Conservation (phyloP, 2,329 filamentous ascomycete genomes). For the Polychaeton citri region DNA sequence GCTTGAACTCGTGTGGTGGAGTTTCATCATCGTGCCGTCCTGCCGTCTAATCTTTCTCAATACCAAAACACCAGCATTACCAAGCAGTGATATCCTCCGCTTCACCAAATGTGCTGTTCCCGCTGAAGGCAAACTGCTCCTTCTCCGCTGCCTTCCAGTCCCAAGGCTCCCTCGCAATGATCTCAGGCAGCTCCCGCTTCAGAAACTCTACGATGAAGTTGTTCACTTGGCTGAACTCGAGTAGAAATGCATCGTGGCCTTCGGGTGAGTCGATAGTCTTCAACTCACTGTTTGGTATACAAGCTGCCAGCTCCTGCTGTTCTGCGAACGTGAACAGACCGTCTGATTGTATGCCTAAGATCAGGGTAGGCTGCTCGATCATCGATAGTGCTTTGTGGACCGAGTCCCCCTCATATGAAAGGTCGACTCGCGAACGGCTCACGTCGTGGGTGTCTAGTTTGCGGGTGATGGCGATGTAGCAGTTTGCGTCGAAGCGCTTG, state of each 20-base stretch:
- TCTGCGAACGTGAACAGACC: slow-evolving; percentile 95
- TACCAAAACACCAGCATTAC: no score
- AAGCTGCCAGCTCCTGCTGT: slow-evolving; percentile 77
- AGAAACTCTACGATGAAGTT: slow-evolving; percentile 73
- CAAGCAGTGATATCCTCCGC: slow-evolving; percentile 94
- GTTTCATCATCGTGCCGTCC: no score
- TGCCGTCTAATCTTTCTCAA: no score
- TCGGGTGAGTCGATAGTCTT: slow-evolving; percentile 87
- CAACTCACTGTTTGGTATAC: slow-evolving; percentile 63
- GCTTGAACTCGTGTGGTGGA: no score
- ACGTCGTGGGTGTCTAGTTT: slow-evolving; percentile 97
- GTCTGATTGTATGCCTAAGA: slow-evolving; percentile 89
- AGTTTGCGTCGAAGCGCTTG: slow-evolving; percentile 93
- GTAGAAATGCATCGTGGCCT: slow-evolving; percentile 87
- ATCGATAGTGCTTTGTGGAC: slow-evolving; percentile 63
- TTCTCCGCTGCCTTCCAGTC: slow-evolving; percentile 28
- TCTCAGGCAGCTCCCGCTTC: slow-evolving; percentile 68
- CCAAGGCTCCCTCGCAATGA: slow-evolving; percentile 51
- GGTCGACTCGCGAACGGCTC: slow-evolving; percentile 52
- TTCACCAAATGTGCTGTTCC: slow-evolving; percentile 87
- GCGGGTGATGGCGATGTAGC: slow-evolving; percentile 96
- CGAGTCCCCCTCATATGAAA: slow-evolving; percentile 13
- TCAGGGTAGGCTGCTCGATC: slow-evolving; percentile 79
- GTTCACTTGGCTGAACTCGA: slow-evolving; percentile 98
- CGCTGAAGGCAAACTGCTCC: slow-evolving; percentile 51